Percentiles rank a stretch among this genome's conserved stretches.
Conservation (phyloP, 305 asterid species). For the Solanum hybrid region DNA sequence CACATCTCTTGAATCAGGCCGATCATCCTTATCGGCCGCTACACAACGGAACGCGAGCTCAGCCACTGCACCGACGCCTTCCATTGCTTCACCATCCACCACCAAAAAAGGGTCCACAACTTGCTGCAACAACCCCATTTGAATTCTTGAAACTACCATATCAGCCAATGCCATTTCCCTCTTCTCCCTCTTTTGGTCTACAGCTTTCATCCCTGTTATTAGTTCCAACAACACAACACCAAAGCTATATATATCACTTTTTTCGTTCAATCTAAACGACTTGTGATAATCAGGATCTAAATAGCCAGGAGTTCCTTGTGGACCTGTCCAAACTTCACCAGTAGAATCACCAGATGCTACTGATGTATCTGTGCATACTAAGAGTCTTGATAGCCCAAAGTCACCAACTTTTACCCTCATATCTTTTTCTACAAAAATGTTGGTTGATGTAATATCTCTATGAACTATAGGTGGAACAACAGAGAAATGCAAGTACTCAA, state of each 20-base stretch:
- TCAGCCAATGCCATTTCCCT: conserved; percentile 81
- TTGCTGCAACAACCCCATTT: conserved; percentile 72
- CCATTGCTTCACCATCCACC: conserved; percentile 49
- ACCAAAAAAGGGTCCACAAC: conserved; percentile 72
- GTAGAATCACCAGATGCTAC: conserved; percentile 32
- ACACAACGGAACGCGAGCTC: conserved; percentile 84
- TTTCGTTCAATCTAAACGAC: conserved; percentile 72
- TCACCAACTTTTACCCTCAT: conserved; percentile 80
- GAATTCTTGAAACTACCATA: conserved; percentile 81
- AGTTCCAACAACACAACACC: conserved; percentile 78
- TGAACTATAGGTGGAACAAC: conserved; percentile 78
- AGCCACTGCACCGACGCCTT: conserved; percentile 58
- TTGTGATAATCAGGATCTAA: conserved; percentile 79
- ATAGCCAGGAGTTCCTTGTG: conserved; percentile 94
- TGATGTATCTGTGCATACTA: conserved; percentile 43
- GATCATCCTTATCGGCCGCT: conserved; percentile 72
- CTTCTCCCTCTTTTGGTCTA: conserved; percentile 66
- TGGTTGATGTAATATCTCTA: conserved; percentile 73
- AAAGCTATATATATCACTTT: conserved; percentile 85
- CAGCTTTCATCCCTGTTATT: conserved; percentile 85
- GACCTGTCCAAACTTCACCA: conserved; percentile 92
- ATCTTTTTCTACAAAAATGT: conserved; percentile 71
- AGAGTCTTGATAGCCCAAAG: conserved; percentile 71
- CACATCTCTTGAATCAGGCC: conserved; percentile 81
- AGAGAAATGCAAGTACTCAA: conserved; percentile 78